Evolutionary conservation across 1,284 basidiomycete species (phyloP).

Genomic region (Cryptococcus sp.): DNA sequence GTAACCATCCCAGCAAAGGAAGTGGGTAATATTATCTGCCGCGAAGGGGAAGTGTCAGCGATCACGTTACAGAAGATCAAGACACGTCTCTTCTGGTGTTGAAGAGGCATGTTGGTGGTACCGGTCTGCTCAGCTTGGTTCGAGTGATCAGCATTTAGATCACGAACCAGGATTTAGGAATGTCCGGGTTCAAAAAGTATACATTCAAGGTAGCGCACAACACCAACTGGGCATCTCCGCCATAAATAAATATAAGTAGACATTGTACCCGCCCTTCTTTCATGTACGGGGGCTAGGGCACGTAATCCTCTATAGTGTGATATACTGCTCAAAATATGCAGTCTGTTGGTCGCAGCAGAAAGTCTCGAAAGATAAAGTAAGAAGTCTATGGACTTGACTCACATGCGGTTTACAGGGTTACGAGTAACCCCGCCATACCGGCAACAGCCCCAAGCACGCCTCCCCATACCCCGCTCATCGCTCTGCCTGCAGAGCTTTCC

Average conservation of each 20-base stretch:
- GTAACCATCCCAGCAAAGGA: too few species aligned
- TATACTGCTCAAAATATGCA: background rate
- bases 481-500: slow-evolving; percentile 5
- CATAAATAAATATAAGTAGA: background rate
- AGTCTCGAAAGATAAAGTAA: background rate
- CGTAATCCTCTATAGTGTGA: background rate
- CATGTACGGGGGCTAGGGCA: background rate
- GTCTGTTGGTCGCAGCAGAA: background rate
- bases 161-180: too few species aligned
- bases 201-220: too few species aligned
- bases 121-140: too few species aligned
- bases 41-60: too few species aligned
- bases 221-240: too few species aligned
- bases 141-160: too few species aligned
- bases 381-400: background rate
- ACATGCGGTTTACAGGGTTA: background rate
- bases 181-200: too few species aligned
- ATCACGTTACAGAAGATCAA: too few species aligned
- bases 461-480: background rate
- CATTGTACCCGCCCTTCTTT: background rate
- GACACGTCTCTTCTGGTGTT: too few species aligned
- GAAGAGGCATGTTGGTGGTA: too few species aligned
- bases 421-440: background rate
- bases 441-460: background rate
- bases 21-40: too few species aligned